Evolutionary conservation across 2,329 filamentous ascomycete genomes (phyloP), one percentile per base, ranked within the genome.

Genomic region (Coleophoma eucalyptorum): DNA sequence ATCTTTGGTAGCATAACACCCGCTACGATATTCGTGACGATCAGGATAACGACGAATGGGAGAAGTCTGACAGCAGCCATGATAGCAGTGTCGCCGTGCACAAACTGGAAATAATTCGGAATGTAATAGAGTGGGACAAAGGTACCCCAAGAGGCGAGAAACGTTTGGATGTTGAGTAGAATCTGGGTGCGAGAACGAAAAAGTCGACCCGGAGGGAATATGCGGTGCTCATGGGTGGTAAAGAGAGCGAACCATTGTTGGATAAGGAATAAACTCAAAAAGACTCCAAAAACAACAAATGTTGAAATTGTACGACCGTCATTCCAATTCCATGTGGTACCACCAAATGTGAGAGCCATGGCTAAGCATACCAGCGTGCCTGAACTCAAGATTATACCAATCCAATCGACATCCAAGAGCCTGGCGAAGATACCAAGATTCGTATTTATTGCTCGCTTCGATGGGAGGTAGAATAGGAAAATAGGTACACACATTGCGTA

Each of bases 291-390:
- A 1, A 76, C 58, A 16, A 75, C 66, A 58, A 78, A 79, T 4
- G 75, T 65, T 1, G 67, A 68, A 45, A 83, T 77, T 18, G 71
- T 68, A 0, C 67, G 61, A 0, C 67, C 68, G 4, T 65, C 69
- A 21, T 64, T 65, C 80, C 80, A 84, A 0, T 63, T 58, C 59
- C 72, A 83, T 2, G 70, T 57, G 0, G 69, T 62, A 1, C 80
- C 81, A 6, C 74, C 78, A 44, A 80, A 80, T 11, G 69, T 71
- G 44, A 81, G 67, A 1, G 68, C 76, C 51, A 81, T 70, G 18
- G 76, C 64, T 43, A 75, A 64, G 7, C 67, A 65, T 1, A 71
- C 62, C 50, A 73, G 71, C 2, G 70, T 67, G 2, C 65, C 75
- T 1, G 69, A 60, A 41, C 67, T 71, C 4, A 82, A 66, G 6